Evolutionary conservation across 495 filamentous ascomycete species (phyloP).

Genomic region (Talaromyces proteolyticus): DNA sequence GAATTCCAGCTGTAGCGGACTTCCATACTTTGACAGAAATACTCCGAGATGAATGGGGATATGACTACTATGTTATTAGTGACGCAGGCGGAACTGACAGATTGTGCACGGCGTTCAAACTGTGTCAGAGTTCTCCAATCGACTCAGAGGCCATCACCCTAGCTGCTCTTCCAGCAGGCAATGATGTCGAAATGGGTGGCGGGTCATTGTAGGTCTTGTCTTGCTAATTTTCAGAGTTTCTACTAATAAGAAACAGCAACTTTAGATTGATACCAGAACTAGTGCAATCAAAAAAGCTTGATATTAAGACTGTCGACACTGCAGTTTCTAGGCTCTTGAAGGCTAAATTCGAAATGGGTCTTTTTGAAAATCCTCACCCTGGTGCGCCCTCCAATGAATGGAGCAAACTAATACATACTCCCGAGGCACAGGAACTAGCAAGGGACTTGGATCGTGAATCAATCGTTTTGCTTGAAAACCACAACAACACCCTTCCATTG

Average conservation of each 20-base stretch:
- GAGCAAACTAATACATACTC: constrained; percentile 50
- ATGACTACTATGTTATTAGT: constrained; percentile 54
- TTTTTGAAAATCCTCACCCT: constrained; percentile 59
- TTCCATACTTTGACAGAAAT: constrained; percentile 59
- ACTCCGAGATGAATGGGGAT: constrained; percentile 63
- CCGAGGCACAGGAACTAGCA: constrained; percentile 48
- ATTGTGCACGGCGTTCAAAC: constrained; percentile 54
- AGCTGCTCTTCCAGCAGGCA: constrained; percentile 57
- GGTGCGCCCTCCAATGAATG: constrained; percentile 46
- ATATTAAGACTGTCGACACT: constrained; percentile 50
- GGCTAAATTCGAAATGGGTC: constrained; percentile 59
- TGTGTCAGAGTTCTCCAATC: constrained; percentile 51
- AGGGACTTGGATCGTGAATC: constrained; percentile 58
- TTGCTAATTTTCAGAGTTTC: not conserved
- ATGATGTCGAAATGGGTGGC: constrained; percentile 72
- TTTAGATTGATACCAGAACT: constrained; percentile 60
- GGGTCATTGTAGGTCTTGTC: constrained; percentile 46
- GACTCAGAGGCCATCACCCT: constrained; percentile 53
- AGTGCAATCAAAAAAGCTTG: constrained; percentile 50
- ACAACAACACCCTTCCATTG: constrained; percentile 53
- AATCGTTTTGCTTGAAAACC: constrained; percentile 66
- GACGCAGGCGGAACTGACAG: constrained; percentile 64
- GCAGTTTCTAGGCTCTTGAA: constrained; percentile 57
- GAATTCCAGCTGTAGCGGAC: constrained; percentile 56
- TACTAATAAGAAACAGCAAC: constrained; percentile 29